Base-by-base conservation (phyloP, 306 rosid genomes). In the Acacia acuminata region DNA sequence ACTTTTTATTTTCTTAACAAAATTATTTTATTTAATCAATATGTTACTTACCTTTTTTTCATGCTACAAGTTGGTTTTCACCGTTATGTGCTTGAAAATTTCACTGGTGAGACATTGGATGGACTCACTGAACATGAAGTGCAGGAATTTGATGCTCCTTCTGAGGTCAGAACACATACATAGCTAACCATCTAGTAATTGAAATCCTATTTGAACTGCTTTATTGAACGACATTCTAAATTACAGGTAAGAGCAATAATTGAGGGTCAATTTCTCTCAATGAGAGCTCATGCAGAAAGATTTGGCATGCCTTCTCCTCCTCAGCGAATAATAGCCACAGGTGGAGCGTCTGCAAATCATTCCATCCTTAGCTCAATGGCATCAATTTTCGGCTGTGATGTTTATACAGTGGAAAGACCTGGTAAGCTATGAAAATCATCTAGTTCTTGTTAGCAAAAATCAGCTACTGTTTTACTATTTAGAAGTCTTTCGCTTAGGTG, bases 281-380 rank as follows among this genome's bases (percentile, higher is more conserved):
- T 96, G 97, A 88, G 98, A 42, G 98, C 94, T 82, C 99, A 96
- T 83, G 94, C 97, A 11, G 99, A 96, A 87, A 92, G 99, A 86
- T 90, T 92, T 43, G 99, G 99, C 73, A 92, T 96, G 99, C 97
- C 98, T 79, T 88, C 89, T 53, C 99, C 98, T 76, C 98, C 99
- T 53, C 91, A 87, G 75, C 89, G 96, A 82, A 88, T 96, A 56
- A 96, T 96, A 87, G 99, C 98, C 72, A 96, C 99, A 1, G 99
- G 99, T 7, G 99, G 99, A 82, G 99, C 98, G 10, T 96, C 99
- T 22, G 88, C 94, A 51, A 96, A 94, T 87, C 83, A 82, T n/a
- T 47, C 77, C 83, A 94, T 96, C 78, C 98, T 96, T 64, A 80
- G 81, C 83, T 71, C 93, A 30, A 82, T 94, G 69, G 99, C 99